Evolutionary conservation across 306 rosid species (phyloP), one percentile per base, ranked within the genome.

Genomic region (Lathyrus aphaca): DNA sequence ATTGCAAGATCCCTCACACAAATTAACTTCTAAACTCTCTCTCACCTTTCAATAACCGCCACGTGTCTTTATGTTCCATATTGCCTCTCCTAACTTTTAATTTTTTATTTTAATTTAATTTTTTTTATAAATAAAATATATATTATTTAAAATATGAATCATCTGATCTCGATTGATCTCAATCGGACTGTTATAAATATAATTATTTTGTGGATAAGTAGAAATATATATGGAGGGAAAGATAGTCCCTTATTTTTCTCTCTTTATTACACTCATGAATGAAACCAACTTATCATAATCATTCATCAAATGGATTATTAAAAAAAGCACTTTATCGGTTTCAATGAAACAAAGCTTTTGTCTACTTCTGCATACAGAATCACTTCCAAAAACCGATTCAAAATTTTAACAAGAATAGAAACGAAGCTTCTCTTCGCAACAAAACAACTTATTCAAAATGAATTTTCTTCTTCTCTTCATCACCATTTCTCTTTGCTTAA

Each of bases 261-360:
- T 6, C 50, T 9, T 5, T 40, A 14, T 61, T 3, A 5, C 27
- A 37, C 9, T 35, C 10, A 37, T 16, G n/a, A 35, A 37, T 60
- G 29, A 60, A 64, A 25, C 69, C 44, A 42, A 16, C 73, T 72
- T n/a, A 13, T 2, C 13, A 11, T 5, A 40, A 61, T 9, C 54
- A 9, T 11, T 51, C 64, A 58, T 58, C 17, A 53, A 32, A 37
- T 72, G 50, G 45, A 65, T 71, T 63, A 56, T 13, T 56, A 25
- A 56, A 71, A 69, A 56, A 89, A 84, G 90, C 68, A 83, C 69
- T 87, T 85, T 89, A 80, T 87, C 84, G 88, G 86, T 81, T 85
- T 83, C 81, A 83, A 79, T 81, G 81, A 82, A 76, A 77, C 70
- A 32, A 38, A 62, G 65, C 16, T 21, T 81, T 80, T 87, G 89